These are phyloP conservation scores for Pythium biforme DNA, from an alignment of 352 stramenopile genomes.

Conservation along the genomic window DNA sequence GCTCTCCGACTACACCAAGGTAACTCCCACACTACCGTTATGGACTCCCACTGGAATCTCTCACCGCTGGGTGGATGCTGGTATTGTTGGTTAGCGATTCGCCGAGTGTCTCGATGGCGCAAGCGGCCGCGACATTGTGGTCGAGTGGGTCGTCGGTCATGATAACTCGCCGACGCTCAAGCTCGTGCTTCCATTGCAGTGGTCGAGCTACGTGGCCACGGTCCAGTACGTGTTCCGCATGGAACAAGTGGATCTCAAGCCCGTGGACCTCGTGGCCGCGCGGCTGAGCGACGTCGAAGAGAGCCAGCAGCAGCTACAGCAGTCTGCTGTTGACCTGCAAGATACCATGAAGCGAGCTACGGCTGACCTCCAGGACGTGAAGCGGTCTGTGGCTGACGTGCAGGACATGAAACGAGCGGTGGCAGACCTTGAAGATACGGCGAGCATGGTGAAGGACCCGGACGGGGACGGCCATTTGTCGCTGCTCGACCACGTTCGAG, in stretches of 20 bases:
- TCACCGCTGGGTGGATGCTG: too few relatives aligned
- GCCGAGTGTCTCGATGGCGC: neutral
- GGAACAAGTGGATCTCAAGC: constrained; percentile 8
- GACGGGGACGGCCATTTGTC: neutral
- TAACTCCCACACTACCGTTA: neutral
- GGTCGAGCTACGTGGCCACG: constrained; percentile 7
- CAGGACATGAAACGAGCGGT: too few relatives aligned
- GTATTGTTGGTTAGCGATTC: too few relatives aligned
- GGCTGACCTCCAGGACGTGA: too few relatives aligned
- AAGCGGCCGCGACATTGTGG: neutral
- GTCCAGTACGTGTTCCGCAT: constrained; percentile 7
- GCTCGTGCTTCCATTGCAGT: constrained; percentile 1
- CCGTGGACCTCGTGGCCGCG: constrained; percentile 2
- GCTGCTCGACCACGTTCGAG: neutral
- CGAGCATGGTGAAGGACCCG: neutral
- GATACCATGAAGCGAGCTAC: too few relatives aligned
- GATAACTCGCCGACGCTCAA: neutral
- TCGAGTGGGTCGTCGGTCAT: neutral
- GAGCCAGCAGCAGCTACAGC: neutral
- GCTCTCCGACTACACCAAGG: constrained; percentile 7
- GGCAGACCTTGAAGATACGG: neutral
- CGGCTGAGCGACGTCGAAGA: constrained; percentile 7
- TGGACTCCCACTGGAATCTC: too few relatives aligned
- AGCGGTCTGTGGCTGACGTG: too few relatives aligned
- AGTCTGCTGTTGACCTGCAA: too few relatives aligned